phyloP scores from a whole-genome alignment of 1,284 basidiomycete species.

The Flammula alnicola region DNA sequence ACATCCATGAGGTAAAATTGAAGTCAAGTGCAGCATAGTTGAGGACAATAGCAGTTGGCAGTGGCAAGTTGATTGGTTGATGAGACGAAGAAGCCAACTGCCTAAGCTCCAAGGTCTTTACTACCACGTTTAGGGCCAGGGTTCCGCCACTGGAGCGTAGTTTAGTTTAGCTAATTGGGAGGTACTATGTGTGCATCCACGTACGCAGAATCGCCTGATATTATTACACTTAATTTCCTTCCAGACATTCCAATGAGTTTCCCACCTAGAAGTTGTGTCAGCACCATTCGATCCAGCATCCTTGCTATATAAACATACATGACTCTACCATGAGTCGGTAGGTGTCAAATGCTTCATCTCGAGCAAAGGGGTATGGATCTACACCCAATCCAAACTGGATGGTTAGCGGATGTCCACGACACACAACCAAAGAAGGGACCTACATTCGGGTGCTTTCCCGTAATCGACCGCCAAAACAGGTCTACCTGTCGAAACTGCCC shows the following conservation, averaged over 20 bases:
- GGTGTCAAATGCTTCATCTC: constrained; percentile 92
- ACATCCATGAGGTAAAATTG: constrained; percentile 98
- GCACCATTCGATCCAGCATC: constrained; percentile 3
- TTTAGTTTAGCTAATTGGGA: constrained; percentile 14
- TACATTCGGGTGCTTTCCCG: constrained; percentile 95
- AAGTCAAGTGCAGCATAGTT: constrained; percentile 89
- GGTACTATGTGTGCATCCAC: constrained; percentile 36
- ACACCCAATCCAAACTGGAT: constrained; percentile 1
- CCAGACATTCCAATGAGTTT: constrained; percentile 86
- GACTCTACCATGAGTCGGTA: constrained; percentile 86
- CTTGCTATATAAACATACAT: constrained; percentile 32
- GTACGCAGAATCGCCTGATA: constrained; percentile 93
- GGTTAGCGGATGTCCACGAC: not conserved
- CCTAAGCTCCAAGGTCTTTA: constrained; percentile 81
- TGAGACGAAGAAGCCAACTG: constrained; percentile 42
- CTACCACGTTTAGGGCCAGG: constrained; percentile 81
- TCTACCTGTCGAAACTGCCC: constrained; percentile 81
- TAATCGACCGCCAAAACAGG: constrained; percentile 92
- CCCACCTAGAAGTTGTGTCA: constrained; percentile 49
- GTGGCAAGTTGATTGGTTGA: constrained; percentile 43
- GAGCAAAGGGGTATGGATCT: constrained; percentile 96
- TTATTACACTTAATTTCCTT: constrained; percentile 71
- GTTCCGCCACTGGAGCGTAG: constrained; percentile 72
- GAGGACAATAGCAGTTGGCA: constrained; percentile 83
- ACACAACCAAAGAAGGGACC: constrained; percentile 28